Base-by-base conservation (phyloP, 441 rosid species). In the Syzygium syzygioides region DNA sequence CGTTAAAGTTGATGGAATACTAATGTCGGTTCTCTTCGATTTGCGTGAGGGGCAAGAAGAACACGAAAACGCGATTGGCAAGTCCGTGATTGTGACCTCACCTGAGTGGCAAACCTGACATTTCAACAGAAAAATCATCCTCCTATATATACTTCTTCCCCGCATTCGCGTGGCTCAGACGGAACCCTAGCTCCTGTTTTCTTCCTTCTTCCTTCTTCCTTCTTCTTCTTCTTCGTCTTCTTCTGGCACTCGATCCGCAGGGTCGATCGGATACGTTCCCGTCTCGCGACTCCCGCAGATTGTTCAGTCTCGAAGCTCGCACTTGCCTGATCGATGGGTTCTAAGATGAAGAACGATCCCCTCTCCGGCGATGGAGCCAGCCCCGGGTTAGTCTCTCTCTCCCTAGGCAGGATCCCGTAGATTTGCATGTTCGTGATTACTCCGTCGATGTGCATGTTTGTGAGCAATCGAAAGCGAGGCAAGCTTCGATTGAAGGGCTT, bases 291-390 rank as follows among this genome's bases (percentile, higher is more conserved):
- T 41, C 37, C 17, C 52, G 11, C 12, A 12, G 83, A 20, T 9
- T 25, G 28, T 14, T 76, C 17, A 14, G 13, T 76, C 52, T 37
- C 17, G 83, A 76, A 37, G 83, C 48, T 45, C 9, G 48, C 52
- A 25, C 83, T 76, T 41, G 83, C 83, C 83, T 23, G 52, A 85
- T 85, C 86, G n/a, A 97, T 96, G 99, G 97, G 95, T 13, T 95
- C 98, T 32, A 94, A 93, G 92, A 91, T 93, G 86, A 94, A 91
- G 89, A 89, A 25, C 80, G 96, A 94, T 23, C 93, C 90, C 85
- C 95, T 86, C 84, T 87, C 93, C 57, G 99, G 97, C 88, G 99
- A 96, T 68, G 97, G 99, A 90, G 99, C 98, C 12, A 96, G 99
- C 92, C 97, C 97, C 4, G 99, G 99, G 99, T 97, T 90, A 37